These are phyloP conservation scores for Elaphomyces granulatus DNA, from an alignment of 495 filamentous ascomycete species.

Conservation along the genomic window DNA sequence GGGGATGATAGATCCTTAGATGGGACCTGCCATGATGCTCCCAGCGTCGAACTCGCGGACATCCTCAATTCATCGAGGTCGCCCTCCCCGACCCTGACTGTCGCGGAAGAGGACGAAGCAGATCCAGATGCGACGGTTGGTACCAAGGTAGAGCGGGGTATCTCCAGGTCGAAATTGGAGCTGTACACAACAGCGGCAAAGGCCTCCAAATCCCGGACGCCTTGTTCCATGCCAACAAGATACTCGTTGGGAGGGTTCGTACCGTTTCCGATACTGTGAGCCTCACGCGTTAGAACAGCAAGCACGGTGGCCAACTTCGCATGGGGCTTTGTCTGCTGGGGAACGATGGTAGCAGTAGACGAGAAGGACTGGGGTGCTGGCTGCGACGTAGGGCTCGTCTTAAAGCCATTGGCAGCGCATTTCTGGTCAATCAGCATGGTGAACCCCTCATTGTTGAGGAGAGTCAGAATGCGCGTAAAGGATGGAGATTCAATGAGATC, in stretches of 20 bases:
- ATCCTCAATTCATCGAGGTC: no score
- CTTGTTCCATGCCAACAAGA: conserved; percentile 61
- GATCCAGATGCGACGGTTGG: not conserved
- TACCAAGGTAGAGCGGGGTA: conserved; percentile 10
- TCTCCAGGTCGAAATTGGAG: conserved; percentile 70
- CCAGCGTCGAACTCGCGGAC: no score
- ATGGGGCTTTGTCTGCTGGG: conserved; percentile 28
- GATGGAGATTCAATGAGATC: conserved; percentile 89
- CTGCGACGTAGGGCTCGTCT: conserved; percentile 27
- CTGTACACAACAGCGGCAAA: conserved; percentile 92
- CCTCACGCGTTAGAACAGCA: conserved; percentile 73
- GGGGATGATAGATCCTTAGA: not conserved
- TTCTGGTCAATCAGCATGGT: conserved; percentile 65
- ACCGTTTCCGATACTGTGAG: conserved; percentile 77
- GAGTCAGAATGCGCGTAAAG: conserved; percentile 68
- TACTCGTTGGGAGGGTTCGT: conserved; percentile 62
- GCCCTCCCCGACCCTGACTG: not conserved
- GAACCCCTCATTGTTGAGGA: conserved; percentile 78
- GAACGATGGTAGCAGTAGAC: conserved; percentile 27
- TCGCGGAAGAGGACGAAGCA: not conserved
- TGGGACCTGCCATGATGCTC: no score
- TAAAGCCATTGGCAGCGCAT: conserved; percentile 63
- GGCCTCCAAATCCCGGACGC: conserved; percentile 72
- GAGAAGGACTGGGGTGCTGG: conserved; percentile 33
- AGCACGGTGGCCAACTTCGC: conserved; percentile 82